Evolutionary conservation across 1,284 basidiomycete genomes (phyloP).

Genomic region (Inonotus hispidus): DNA sequence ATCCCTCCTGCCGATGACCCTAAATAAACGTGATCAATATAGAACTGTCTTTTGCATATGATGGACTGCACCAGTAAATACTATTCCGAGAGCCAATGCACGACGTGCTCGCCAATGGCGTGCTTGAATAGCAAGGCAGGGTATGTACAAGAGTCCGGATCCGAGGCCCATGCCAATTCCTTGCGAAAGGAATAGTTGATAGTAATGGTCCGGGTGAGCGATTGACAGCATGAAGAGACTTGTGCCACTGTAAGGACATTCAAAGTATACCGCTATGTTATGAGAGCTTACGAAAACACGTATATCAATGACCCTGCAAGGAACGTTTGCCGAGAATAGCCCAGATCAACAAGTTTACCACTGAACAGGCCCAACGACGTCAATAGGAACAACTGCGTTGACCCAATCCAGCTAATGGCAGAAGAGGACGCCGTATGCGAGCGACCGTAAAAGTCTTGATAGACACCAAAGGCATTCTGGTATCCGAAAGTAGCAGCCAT

Average conservation of each 20-base stretch:
- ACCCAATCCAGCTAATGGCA: constrained; percentile 14
- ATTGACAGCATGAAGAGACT: neutral
- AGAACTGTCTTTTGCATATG: constrained; percentile 1
- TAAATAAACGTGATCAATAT: neutral
- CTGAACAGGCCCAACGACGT: constrained; percentile 9
- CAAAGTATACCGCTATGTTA: neutral
- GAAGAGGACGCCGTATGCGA: constrained; percentile 17
- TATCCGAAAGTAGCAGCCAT: constrained; percentile 22
- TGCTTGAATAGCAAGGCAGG: constrained; percentile 18
- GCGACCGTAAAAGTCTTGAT: constrained; percentile 16
- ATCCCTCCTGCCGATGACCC: constrained; percentile 24
- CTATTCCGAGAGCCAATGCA: constrained; percentile 8
- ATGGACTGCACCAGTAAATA: constrained; percentile 1
- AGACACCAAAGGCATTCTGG: constrained; percentile 14
- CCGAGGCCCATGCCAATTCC: constrained; percentile 22
- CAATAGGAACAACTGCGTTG: constrained; percentile 13
- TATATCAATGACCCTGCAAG: constrained; percentile 21
- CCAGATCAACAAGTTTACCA: constrained; percentile 12
- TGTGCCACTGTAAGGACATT: neutral
- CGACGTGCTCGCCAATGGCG: constrained; percentile 19
- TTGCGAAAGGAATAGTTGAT: constrained; percentile 22
- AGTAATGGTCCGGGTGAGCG: constrained; percentile 21
- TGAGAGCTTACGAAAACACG: neutral
- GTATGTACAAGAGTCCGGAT: constrained; percentile 20
- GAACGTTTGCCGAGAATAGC: constrained; percentile 17